A percentile compares a stretch with the other conserved stretches of the same genome.
Conservation (phyloP, 371 early-diverging fungal species). For the Nematocida sp. region DNA sequence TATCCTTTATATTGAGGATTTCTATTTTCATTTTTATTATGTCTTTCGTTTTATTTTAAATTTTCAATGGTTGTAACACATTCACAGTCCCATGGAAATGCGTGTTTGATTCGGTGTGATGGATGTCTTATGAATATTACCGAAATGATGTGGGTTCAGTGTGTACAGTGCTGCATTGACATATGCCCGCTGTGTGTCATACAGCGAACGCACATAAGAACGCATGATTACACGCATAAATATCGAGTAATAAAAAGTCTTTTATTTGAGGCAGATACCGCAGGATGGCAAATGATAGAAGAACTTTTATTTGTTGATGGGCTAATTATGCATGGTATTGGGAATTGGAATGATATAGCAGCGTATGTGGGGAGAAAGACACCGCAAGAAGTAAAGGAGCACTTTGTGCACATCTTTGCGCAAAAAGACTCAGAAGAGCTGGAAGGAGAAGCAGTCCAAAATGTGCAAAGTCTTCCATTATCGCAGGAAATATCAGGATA, state of each 20-base stretch:
- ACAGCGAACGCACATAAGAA: constrained; percentile 77
- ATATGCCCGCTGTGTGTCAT: constrained; percentile 88
- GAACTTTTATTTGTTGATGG: constrained; percentile 87
- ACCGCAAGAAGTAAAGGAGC: constrained; percentile 79
- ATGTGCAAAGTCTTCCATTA: constrained; percentile 76
- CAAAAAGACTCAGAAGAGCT: constrained; percentile 72
- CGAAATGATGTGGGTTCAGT: constrained; percentile 74
- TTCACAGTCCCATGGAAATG: constrained; percentile 43
- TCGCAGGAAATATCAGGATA: constrained; percentile 85
- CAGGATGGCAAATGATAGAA: constrained; percentile 89
- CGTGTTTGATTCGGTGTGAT: constrained; percentile 52
- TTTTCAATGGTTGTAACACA: constrained; percentile 58
- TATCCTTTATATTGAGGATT: background rate
- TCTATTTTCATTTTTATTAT: background rate
- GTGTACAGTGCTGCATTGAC: constrained; percentile 85
- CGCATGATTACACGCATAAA: constrained; percentile 79
- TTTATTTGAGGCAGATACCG: constrained; percentile 24
- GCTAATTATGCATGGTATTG: constrained; percentile 82
- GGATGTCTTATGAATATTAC: constrained; percentile 52
- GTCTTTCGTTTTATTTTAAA: constrained; percentile 27
- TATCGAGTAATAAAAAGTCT: constrained; percentile 77
- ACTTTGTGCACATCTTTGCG: constrained; percentile 81
- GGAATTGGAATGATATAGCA: constrained; percentile 90
- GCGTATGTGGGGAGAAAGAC: constrained; percentile 84
- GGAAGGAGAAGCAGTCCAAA: constrained; percentile 40